Evolutionary conservation across 495 filamentous ascomycete species (phyloP), one percentile per base, ranked within the genome.

Genomic region (Filosporella fistucella): DNA sequence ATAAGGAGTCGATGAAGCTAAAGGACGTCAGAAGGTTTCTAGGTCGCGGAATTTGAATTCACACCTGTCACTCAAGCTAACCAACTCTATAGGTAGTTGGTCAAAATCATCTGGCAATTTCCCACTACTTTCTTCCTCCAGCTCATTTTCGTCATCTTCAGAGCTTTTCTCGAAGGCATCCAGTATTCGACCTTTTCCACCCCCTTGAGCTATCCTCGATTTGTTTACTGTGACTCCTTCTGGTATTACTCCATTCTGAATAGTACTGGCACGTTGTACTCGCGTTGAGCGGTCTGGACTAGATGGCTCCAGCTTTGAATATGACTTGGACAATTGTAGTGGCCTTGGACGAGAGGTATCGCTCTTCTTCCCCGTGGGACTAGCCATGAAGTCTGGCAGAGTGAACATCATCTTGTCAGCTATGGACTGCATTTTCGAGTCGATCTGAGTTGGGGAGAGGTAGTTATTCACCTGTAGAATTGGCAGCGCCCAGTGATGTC

Each of bases 1-100:
- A 85, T 22, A 99, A 67, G 5, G 89, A 94, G 51, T 95, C 88
- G 58, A 96, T 84, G 64, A 99, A 99, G 46, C 89, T 93, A 44
- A 6, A 23, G 42, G 17, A 23, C 20, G 39, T 50, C 11, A 40
- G 16, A 17, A 45, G 6, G 2, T 34, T 12, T 13, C 16, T 12
- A 32, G 12, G 10, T 14, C 3, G 13, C 12, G 4, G n/a, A 25
- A 21, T 14, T n/a, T 21, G 23, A 20, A n/a, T 16, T 28, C 40
- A 41, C 35, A 91, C 88, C 86, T 83, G 63, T 98, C 93, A 32
- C 84, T 86, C 59, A 96, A 68, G 69, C 88, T 93, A 28, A 89
- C 69, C 46, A 98, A 74, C 71, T 98, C 93, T 54, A 95, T 88
- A 9, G 93, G 93, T 33, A 98, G 83, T 56, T 95, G 85, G 54